Percentiles rank a stretch among this genome's conserved stretches.
Conservation (phyloP, 2,329 filamentous ascomycete species). For the Tolypocladium album region DNA sequence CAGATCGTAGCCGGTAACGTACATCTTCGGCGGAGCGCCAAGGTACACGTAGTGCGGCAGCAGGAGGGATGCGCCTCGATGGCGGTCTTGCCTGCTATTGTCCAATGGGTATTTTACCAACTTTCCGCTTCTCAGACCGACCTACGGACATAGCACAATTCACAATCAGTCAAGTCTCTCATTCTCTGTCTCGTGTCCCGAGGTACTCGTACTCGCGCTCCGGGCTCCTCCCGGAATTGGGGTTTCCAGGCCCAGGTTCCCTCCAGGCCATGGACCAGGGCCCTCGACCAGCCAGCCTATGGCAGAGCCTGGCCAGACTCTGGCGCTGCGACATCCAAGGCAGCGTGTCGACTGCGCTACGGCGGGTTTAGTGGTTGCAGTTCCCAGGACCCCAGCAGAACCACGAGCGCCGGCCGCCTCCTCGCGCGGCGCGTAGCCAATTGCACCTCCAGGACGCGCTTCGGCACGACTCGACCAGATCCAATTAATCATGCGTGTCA, state of each 20-base stretch:
- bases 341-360: not conserved
- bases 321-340: not conserved
- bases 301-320: not conserved
- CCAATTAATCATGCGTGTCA: conserved; percentile 12
- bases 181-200: not conserved
- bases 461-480: conserved; percentile 6
- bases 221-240: not conserved
- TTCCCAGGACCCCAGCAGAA: not conserved
- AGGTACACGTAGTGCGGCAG: not conserved
- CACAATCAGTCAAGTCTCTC: not conserved
- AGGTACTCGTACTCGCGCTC: not conserved
- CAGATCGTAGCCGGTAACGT: not conserved
- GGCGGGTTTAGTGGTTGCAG: conserved; percentile 1
- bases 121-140: not conserved
- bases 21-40: not conserved
- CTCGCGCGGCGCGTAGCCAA: conserved; percentile 2
- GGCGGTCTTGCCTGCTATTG: not conserved
- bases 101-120: not conserved
- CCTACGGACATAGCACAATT: not conserved
- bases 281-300: not conserved
- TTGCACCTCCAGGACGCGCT: conserved; percentile 7
- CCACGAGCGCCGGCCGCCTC: not conserved
- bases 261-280: not conserved
- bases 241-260: not conserved
- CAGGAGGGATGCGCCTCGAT: not conserved